Conservation (phyloP, 805 yeast genomes). For the Teunomyces pallodes region DNA sequence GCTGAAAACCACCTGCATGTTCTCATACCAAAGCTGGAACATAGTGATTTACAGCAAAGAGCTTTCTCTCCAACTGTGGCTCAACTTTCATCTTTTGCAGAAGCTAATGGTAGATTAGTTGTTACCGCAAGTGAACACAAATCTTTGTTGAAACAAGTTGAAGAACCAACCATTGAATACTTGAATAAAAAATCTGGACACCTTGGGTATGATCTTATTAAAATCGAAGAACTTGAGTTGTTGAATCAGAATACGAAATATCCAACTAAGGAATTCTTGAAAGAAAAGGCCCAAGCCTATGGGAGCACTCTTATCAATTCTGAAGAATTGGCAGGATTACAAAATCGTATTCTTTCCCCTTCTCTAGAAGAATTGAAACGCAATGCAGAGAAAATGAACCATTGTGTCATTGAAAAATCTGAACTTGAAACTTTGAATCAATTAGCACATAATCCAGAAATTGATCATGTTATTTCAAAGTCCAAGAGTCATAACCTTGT, state of each 20-base stretch:
- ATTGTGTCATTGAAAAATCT: conserved; percentile 6
- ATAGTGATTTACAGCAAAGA: conserved; percentile 5
- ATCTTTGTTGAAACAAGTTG: not conserved
- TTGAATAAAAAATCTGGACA: conserved; percentile 11
- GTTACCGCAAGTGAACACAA: conserved; percentile 7
- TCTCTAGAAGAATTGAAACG: conserved; percentile 17
- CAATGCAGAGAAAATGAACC: conserved; percentile 8
- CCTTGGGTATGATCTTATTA: conserved; percentile 12
- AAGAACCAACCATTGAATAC: conserved; percentile 3
- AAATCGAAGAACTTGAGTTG: conserved; percentile 7
- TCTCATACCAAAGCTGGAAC: conserved; percentile 5
- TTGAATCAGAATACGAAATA: not conserved
- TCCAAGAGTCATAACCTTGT: conserved; percentile 10
- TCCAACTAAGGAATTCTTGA: conserved; percentile 4
- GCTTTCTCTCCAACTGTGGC: conserved; percentile 20
- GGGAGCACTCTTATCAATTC: not conserved
- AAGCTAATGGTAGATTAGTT: conserved; percentile 4
- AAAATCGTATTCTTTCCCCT: conserved; percentile 17
- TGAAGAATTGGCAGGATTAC: conserved; percentile 6
- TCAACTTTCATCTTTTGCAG: conserved; percentile 10
- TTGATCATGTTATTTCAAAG: conserved; percentile 4
- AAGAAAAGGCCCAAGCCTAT: conserved; percentile 6
- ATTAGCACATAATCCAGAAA: conserved; percentile 9
- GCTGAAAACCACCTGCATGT: conserved; percentile 8
- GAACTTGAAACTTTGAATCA: conserved; percentile 3